Conservation (phyloP, 139 green algal species). For the Chlamydomonas schloesseri region DNA sequence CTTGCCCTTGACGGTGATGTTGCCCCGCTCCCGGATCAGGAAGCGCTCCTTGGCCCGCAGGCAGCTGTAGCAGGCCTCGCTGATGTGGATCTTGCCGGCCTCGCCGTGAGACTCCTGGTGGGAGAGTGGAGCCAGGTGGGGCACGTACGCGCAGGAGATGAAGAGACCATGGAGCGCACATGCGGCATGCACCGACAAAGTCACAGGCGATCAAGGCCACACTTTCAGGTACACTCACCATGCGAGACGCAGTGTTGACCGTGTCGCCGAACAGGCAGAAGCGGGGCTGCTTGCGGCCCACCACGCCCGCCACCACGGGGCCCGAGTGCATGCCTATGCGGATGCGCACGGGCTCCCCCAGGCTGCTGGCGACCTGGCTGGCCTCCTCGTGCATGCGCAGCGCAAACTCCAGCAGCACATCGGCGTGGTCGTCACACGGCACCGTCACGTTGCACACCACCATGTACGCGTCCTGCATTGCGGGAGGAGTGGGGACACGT, state of each 20-base stretch:
- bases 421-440: slow-evolving; percentile 1
- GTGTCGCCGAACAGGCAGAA: slow-evolving; percentile 60
- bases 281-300: slow-evolving; percentile 51
- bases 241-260: slow-evolving; percentile 15
- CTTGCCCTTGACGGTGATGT: slow-evolving; percentile 3
- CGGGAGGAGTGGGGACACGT: neutral
- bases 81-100: slow-evolving; percentile 30
- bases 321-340: slow-evolving; percentile 41
- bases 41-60: neutral
- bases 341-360: slow-evolving; percentile 20
- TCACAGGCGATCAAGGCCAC: too few relatives aligned
- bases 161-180: too few relatives aligned
- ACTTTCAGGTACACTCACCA: too few relatives aligned
- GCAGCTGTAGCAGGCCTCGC: neutral
- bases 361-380: neutral
- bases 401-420: slow-evolving; percentile 19
- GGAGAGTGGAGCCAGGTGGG: too few relatives aligned
- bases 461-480: slow-evolving; percentile 21
- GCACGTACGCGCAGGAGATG: too few relatives aligned
- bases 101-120: slow-evolving; percentile 25
- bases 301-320: slow-evolving; percentile 48
- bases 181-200: too few relatives aligned
- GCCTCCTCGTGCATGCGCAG: slow-evolving; percentile 25
- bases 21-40: slow-evolving; percentile 9
- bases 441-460: slow-evolving; percentile 3